Conservation (phyloP, 225 moss, liverwort and hornwort genomes). For the Rhytidiadelphus loreus region DNA sequence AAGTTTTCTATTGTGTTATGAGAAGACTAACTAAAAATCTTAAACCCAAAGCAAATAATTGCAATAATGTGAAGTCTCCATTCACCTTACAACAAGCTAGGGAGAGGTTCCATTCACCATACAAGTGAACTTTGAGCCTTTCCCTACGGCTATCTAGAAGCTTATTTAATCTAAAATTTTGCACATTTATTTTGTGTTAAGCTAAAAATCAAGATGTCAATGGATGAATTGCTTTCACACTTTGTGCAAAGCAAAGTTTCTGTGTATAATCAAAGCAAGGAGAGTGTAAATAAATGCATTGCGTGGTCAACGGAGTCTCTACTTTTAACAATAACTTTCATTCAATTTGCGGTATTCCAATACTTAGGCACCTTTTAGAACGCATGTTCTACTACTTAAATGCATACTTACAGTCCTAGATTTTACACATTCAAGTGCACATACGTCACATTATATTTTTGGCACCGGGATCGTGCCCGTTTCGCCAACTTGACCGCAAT, state of each 20-base stretch:
- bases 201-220: background rate
- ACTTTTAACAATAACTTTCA: too few relatives aligned
- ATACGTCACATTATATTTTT: too few relatives aligned
- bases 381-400: background rate
- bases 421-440: accelerated
- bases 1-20: background rate
- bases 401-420: background rate
- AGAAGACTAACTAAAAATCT: background rate
- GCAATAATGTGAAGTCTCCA: background rate
- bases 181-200: background rate
- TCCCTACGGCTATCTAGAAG: too few relatives aligned
- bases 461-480: too few relatives aligned
- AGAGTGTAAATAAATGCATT: too few relatives aligned
- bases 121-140: too few relatives aligned
- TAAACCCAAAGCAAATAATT: background rate
- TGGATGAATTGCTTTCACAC: background rate
- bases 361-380: background rate
- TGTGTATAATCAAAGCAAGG: background rate
- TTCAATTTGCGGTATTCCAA: too few relatives aligned
- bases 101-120: too few relatives aligned
- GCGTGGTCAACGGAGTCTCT: too few relatives aligned
- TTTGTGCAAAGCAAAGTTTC: background rate
- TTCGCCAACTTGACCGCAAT: too few relatives aligned
- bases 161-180: too few relatives aligned
- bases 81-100: too few relatives aligned